These are phyloP conservation scores for Scutellaria galericulata DNA, from an alignment of 257 asterid genomes.

Conservation along the genomic window DNA sequence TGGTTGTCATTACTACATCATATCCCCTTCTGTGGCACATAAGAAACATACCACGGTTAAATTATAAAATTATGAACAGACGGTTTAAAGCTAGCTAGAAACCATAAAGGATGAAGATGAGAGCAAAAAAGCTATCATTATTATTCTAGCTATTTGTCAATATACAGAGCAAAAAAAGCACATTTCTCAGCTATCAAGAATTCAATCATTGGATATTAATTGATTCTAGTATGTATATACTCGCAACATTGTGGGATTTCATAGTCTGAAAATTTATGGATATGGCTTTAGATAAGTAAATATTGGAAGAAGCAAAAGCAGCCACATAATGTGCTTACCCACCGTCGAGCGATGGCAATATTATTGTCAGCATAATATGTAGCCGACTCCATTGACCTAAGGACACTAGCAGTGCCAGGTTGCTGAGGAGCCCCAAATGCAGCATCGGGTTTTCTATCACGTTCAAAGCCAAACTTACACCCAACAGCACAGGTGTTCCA, in stretches of 20 bases:
- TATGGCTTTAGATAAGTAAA: neutral
- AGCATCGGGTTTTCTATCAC: conserved; percentile 68
- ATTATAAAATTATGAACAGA: conserved; percentile 4
- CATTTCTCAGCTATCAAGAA: neutral
- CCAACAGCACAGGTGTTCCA: conserved; percentile 78
- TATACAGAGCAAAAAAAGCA: neutral
- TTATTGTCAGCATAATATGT: conserved; percentile 76
- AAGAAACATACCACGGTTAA: conserved; percentile 22
- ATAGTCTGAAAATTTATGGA: neutral
- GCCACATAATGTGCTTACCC: conserved; percentile 78
- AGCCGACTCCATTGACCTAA: conserved; percentile 93
- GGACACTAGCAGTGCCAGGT: conserved; percentile 59
- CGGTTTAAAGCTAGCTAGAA: conserved; percentile 3
- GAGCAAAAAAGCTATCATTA: neutral
- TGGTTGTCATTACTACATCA: conserved; percentile 86
- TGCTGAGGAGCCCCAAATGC: conserved; percentile 60
- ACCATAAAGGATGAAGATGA: neutral
- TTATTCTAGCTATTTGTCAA: neutral
- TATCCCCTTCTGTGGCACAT: conserved; percentile 70
- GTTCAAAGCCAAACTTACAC: conserved; percentile 63
- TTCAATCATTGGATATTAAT: neutral
- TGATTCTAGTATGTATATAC: neutral
- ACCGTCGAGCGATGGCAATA: conserved; percentile 86
- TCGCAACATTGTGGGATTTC: neutral
- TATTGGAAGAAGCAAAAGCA: conserved; percentile 32